Conservation (phyloP, 2,329 filamentous ascomycete genomes). For the Sordariomycetes sp. region DNA sequence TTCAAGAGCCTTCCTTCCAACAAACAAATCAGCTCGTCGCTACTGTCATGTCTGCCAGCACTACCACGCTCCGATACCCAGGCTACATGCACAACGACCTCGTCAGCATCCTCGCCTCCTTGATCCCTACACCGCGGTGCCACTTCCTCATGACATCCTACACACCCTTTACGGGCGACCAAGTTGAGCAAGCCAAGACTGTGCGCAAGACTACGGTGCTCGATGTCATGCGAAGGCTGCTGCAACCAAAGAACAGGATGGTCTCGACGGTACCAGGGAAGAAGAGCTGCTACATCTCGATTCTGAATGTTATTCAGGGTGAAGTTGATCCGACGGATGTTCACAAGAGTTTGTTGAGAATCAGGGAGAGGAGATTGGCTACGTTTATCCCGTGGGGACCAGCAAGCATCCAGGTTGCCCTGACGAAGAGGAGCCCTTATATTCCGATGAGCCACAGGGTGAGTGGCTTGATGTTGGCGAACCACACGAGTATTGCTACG, state of each 20-base stretch:
- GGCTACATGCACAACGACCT: constrained; percentile 99
- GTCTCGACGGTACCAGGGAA: constrained; percentile 92
- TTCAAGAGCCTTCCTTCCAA: constrained; percentile 90
- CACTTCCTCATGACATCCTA: constrained; percentile 99
- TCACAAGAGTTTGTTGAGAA: constrained; percentile 93
- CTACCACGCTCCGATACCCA: constrained; percentile 90
- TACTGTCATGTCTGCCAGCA: constrained; percentile 98
- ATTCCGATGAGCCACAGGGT: constrained; percentile 90
- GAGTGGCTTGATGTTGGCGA: constrained; percentile 93
- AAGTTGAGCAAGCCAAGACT: constrained; percentile 93
- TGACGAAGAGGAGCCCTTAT: constrained; percentile 95
- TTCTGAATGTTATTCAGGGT: constrained; percentile 97
- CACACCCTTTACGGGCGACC: constrained; percentile 93
- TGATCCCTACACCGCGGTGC: constrained; percentile 92
- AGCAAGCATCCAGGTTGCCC: constrained; percentile 91
- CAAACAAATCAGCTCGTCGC: constrained; percentile 97
- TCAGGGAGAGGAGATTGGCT: constrained; percentile 85
- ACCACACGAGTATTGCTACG: constrained; percentile 94
- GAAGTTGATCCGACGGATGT: constrained; percentile 97
- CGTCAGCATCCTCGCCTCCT: constrained; percentile 88
- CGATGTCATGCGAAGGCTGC: constrained; percentile 89
- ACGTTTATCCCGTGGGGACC: constrained; percentile 99
- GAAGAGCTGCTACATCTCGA: constrained; percentile 98
- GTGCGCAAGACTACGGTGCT: constrained; percentile 96
- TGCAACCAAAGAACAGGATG: constrained; percentile 99